Base-by-base conservation (phyloP, 257 asterid species). In the Schizonepeta tenuifolia region DNA sequence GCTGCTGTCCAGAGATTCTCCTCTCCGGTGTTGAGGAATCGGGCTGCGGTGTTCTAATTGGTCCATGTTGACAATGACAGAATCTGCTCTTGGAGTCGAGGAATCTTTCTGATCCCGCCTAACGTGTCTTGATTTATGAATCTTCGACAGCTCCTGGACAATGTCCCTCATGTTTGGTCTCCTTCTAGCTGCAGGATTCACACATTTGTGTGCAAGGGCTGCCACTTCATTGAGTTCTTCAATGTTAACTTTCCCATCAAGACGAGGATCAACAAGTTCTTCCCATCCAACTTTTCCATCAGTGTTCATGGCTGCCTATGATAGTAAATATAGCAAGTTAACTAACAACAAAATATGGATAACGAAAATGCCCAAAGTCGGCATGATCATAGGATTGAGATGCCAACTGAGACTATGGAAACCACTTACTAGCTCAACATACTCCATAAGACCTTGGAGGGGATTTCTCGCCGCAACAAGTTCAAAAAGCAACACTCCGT, bases 211-310 rank as follows among this genome's bases (percentile, higher is more conserved):
- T 55, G 96, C 98, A 40, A 93, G 92, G 38, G 90, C 69, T 28
- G 98, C 88, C 24, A 91, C 86, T 22, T 88, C 92, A 12, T 86
- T 83, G 51, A 93, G 87, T 75, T 93, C 96, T 79, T 77, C 83
- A 18, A 80, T 53, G 20, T 84, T 85, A 31, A 86, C 86, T 67
- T 84, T 93, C 70, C 96, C 96, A 47, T 91, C 87, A 9, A 93
- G 94, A 61, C 89, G 90, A 55, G 96, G 92, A 71, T 93, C 97
- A 5, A 71, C 90, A 28, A 93, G 83, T 79, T 93, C 98, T 70
- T 91, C 98, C 98, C 98, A 93, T 60, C 97, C 98, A 14, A 64
- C 96, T 75, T 88, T 89, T 40, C 84, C 98, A 46, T 91, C 97
- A 0, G 85, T 83, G 78, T 86, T 88, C 98, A 93, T 91, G 66